Evolutionary conservation across 768 basidiomycete species (phyloP).

Genomic region (Baorangia bicolor): DNA sequence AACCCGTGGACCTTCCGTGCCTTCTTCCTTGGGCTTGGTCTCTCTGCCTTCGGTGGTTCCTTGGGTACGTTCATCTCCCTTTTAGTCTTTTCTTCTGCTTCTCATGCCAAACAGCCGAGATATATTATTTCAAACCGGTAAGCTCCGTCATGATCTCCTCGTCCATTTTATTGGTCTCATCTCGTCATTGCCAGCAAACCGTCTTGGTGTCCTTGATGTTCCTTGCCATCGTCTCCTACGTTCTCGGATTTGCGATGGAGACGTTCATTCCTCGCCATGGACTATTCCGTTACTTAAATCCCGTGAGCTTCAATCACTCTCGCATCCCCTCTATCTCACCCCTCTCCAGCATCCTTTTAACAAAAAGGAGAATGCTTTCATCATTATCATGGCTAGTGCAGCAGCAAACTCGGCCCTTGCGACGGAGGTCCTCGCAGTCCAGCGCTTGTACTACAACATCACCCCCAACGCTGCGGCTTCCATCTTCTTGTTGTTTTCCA

Average conservation of each 20-base stretch:
- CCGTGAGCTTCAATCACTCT: conserved; percentile 23
- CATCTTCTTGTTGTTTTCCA: conserved; percentile 42
- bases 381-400: conserved; percentile 56
- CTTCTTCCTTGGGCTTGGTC: conserved; percentile 53
- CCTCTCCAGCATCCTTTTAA: conserved; percentile 52
- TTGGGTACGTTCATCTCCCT: conserved; percentile 35
- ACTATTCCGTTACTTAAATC: conserved; percentile 50
- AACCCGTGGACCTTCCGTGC: conserved; percentile 41
- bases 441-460: conserved; percentile 53
- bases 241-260: conserved; percentile 48
- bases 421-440: conserved; percentile 54
- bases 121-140: conserved; percentile 63
- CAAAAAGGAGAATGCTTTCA: conserved; percentile 59
- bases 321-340: background rate
- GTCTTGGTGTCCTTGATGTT: conserved; percentile 53
- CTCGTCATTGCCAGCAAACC: conserved; percentile 41
- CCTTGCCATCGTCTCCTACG: conserved; percentile 48
- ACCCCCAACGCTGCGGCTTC: conserved; percentile 45
- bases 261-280: conserved; percentile 46
- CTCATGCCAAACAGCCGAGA: conserved; percentile 40
- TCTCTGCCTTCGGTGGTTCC: conserved; percentile 51
- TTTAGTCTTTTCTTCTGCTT: background rate
- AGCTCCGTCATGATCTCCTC: background rate
- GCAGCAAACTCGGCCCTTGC: conserved; percentile 53
- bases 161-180: background rate